These are phyloP conservation scores for Wickerhamomyces sp. DNA, from an alignment of 1,139 yeast species.

Conservation along the genomic window DNA sequence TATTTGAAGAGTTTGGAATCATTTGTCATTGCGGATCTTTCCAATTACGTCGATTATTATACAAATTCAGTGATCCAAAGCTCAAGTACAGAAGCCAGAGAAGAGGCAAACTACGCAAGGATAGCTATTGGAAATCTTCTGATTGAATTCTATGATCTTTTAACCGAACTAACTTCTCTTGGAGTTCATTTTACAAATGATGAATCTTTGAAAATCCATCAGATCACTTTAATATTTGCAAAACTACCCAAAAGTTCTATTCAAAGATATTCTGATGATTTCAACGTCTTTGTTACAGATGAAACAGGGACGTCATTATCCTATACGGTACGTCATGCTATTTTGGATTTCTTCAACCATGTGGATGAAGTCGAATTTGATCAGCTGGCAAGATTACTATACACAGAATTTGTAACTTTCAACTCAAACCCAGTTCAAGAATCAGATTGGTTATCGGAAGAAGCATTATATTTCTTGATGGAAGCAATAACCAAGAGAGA, in stretches of 20 bases:
- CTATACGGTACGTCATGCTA: constrained; percentile 46
- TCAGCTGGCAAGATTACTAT: constrained; percentile 4
- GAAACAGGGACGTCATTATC: constrained; percentile 60
- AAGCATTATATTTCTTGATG: constrained; percentile 27
- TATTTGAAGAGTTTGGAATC: no score
- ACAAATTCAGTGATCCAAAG: constrained; percentile 6
- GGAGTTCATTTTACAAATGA: constrained; percentile 10
- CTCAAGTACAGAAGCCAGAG: no score
- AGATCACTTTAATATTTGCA: no score
- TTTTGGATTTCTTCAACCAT: constrained; percentile 45
- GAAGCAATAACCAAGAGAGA: constrained; percentile 17
- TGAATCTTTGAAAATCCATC: no score
- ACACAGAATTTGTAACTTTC: not conserved
- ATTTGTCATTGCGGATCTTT: constrained; percentile 21
- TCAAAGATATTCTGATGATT: no score
- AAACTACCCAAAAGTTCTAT: no score
- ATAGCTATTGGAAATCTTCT: constrained; percentile 27
- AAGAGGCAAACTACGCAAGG: no score
- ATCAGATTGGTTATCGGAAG: constrained; percentile 26
- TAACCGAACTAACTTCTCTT: no score
- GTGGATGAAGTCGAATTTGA: constrained; percentile 32
- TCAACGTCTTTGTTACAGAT: constrained; percentile 64
- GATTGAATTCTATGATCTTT: no score
- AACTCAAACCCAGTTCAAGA: constrained; percentile 2
- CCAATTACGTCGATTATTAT: constrained; percentile 10